These are phyloP conservation scores for Eimeria zaria DNA, from an alignment of 169 alveolate species.

Conservation along the genomic window DNA sequence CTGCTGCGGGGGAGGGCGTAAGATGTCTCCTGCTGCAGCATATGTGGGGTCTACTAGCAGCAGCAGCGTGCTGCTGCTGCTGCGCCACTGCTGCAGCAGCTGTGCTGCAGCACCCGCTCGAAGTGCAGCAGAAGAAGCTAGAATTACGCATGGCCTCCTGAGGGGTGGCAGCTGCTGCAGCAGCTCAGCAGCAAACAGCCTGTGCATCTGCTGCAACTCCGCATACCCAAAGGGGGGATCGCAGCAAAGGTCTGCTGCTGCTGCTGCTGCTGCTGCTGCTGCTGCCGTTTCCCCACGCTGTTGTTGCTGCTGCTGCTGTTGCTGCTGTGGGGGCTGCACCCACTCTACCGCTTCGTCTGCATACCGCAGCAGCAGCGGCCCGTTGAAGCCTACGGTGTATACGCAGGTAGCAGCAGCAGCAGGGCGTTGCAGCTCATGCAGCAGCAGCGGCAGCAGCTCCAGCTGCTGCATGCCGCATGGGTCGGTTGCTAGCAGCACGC, in stretches of 20 bases:
- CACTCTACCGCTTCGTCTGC: slow-evolving; percentile 79
- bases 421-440: slow-evolving; percentile 9
- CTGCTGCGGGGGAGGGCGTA: not conserved
- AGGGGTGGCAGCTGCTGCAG: slow-evolving; percentile 64
- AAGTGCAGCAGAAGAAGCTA: slow-evolving; percentile 56
- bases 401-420: not conserved
- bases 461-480: slow-evolving; percentile 71
- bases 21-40: slow-evolving; percentile 59
- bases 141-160: slow-evolving; percentile 66
- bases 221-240: slow-evolving; percentile 40
- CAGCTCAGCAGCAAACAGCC: slow-evolving; percentile 53
- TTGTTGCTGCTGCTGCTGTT: slow-evolving; percentile 66
- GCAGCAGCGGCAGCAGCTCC: slow-evolving; percentile 67
- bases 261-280: slow-evolving; percentile 47
- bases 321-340: slow-evolving; percentile 38
- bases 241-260: slow-evolving; percentile 25
- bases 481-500: slow-evolving; percentile 62
- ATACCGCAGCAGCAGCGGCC: slow-evolving; percentile 72
- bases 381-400: slow-evolving; percentile 68
- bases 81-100: slow-evolving; percentile 67
- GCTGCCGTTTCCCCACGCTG: not conserved
- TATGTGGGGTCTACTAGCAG: slow-evolving; percentile 24
- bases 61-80: slow-evolving; percentile 54
- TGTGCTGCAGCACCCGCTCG: slow-evolving; percentile 62
- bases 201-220: slow-evolving; percentile 5